phyloP scores from a whole-genome alignment of 768 basidiomycete genomes.

The Termitomyces sp. region DNA sequence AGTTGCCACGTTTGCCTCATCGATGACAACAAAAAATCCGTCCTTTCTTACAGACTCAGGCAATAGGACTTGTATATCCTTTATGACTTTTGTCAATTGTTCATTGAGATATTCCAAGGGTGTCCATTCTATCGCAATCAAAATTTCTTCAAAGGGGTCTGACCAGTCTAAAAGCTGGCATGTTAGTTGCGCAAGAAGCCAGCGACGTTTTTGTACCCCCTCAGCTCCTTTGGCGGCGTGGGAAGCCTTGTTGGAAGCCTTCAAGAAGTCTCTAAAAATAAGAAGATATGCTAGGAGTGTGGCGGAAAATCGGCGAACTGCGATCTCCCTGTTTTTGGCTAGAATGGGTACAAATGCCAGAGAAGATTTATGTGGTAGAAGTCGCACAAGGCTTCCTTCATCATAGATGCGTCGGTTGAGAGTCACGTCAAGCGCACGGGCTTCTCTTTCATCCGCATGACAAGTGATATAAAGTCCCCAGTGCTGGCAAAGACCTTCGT shows the following conservation, averaged over 20 bases:
- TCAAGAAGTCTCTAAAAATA: neutral
- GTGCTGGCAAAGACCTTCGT: too few species aligned
- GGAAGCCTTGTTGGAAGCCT: neutral
- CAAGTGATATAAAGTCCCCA: too few species aligned
- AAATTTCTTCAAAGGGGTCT: neutral
- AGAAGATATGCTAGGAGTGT: constrained; percentile 1
- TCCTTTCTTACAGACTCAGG: neutral
- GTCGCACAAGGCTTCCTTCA: neutral
- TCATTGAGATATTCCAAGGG: neutral
- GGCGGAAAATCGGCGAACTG: neutral
- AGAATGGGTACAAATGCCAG: neutral
- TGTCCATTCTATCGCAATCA: neutral
- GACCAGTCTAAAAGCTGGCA: neutral
- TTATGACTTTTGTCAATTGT: neutral
- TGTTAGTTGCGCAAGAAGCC: neutral
- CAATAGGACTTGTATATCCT: neutral
- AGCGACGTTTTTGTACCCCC: neutral
- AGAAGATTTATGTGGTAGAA: neutral
- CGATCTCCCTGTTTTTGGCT: neutral
- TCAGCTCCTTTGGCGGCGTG: neutral
- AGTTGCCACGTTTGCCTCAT: too few species aligned
- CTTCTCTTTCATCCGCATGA: neutral
- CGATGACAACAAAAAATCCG: neutral
- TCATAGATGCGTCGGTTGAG: neutral
- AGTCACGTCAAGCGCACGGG: neutral